These are phyloP conservation scores for Kwoniella pini DNA, from an alignment of 768 basidiomycete genomes.

Conservation along the genomic window DNA sequence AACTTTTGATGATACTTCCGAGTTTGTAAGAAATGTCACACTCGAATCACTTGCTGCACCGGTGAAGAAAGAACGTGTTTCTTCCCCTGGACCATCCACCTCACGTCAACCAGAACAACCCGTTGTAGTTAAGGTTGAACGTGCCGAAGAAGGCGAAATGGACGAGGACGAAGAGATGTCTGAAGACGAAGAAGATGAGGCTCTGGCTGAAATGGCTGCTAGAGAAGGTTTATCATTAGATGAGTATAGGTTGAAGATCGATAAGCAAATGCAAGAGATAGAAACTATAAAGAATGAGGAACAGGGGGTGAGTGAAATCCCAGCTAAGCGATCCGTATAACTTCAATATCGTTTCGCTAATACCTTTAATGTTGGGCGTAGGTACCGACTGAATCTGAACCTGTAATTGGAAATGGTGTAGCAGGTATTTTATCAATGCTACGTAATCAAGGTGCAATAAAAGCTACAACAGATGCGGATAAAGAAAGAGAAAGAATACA, in stretches of 20 bases:
- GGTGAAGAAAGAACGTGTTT: constrained; percentile 56
- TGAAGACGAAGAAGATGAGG: constrained; percentile 71
- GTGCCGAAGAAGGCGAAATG: constrained; percentile 64
- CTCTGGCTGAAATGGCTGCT: constrained; percentile 56
- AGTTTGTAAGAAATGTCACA: constrained; percentile 75
- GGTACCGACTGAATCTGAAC: constrained; percentile 70
- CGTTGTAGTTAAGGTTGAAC: constrained; percentile 54
- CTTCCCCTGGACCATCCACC: constrained; percentile 36
- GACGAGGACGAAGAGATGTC: constrained; percentile 60
- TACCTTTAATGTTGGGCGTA: constrained; percentile 5
- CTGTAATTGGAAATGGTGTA: constrained; percentile 79
- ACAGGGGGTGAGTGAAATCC: constrained; percentile 47
- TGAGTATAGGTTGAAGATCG: constrained; percentile 56
- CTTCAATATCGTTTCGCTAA: neutral
- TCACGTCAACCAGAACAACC: neutral
- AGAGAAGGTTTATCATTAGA: constrained; percentile 52
- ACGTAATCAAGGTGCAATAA: constrained; percentile 85
- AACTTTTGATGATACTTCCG: constrained; percentile 93
- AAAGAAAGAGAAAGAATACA: constrained; percentile 77
- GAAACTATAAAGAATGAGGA: constrained; percentile 67
- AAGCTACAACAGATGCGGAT: constrained; percentile 65
- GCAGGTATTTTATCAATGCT: constrained; percentile 85
- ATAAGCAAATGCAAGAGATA: constrained; percentile 76
- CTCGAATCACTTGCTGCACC: constrained; percentile 39
- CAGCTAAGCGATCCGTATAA: neutral